These are phyloP conservation scores for Fusarium secorum DNA, from an alignment of 2,329 filamentous ascomycete species.

Conservation along the genomic window DNA sequence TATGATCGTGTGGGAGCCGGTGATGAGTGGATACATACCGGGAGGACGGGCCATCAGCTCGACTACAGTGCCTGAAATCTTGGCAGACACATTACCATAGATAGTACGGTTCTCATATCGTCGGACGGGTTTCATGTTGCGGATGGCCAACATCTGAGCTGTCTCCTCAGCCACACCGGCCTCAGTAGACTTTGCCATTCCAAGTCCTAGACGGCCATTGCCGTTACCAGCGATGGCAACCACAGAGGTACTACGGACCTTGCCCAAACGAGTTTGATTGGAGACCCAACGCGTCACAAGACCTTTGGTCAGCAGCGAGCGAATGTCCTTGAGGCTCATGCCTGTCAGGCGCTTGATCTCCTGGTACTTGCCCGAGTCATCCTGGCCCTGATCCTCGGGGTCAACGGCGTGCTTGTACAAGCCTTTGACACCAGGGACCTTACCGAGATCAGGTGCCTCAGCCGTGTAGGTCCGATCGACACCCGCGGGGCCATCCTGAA, in stretches of 20 bases:
- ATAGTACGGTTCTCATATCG: conserved; percentile 94
- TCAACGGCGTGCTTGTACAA: conserved; percentile 58
- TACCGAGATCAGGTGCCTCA: conserved; percentile 59
- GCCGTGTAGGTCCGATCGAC: conserved; percentile 50
- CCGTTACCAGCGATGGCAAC: conserved; percentile 87
- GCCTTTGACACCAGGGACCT: conserved; percentile 61
- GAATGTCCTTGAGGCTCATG: conserved; percentile 60
- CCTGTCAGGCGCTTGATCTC: conserved; percentile 64
- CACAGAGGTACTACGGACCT: conserved; percentile 79
- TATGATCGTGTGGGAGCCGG: background rate
- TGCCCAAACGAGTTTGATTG: conserved; percentile 97
- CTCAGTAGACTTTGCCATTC: conserved; percentile 88
- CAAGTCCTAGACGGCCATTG: conserved; percentile 85
- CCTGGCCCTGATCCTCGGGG: conserved; percentile 59
- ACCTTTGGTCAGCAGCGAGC: conserved; percentile 70
- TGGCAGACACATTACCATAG: conserved; percentile 82
- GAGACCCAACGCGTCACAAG: conserved; percentile 77
- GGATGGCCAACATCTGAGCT: conserved; percentile 81
- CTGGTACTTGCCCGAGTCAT: conserved; percentile 60
- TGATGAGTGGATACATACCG: conserved; percentile 65
- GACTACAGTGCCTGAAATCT: conserved; percentile 88
- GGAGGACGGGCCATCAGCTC: conserved; percentile 84
- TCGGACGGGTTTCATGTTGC: conserved; percentile 91
- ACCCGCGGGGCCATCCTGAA: conserved; percentile 49
- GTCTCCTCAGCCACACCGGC: conserved; percentile 71